These are phyloP conservation scores for Dinochytrium kinnereticum DNA, from an alignment of 371 early-diverging fungal genomes.

Conservation along the genomic window DNA sequence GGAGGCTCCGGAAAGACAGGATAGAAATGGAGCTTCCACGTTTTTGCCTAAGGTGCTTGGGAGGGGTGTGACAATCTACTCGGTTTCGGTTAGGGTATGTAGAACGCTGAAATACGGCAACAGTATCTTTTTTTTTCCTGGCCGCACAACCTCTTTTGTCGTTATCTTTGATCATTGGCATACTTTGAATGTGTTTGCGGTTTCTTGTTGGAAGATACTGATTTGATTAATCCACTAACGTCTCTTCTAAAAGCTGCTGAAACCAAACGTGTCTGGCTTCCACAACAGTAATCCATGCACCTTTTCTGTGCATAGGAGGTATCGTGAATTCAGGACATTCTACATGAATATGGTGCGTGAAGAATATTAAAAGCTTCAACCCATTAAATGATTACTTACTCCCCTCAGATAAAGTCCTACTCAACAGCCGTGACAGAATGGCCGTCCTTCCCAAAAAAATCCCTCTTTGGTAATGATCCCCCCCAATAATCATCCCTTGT, in stretches of 20 bases:
- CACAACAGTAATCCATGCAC: slow-evolving; percentile 2
- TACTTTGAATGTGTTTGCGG: no score
- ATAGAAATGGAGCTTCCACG: background rate
- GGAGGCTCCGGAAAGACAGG: background rate
- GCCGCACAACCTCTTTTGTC: no score
- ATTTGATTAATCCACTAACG: no score
- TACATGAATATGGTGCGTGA: background rate
- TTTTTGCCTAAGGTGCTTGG: background rate
- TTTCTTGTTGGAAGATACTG: no score
- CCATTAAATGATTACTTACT: background rate
- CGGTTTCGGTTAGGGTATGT: background rate
- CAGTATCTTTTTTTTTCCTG: no score
- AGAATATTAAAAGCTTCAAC: background rate
- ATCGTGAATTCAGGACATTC: background rate
- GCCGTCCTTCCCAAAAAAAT: slow-evolving; percentile 6
- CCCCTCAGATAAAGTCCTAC: background rate
- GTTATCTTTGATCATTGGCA: no score
- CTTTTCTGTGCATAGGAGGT: background rate
- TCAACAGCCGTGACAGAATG: background rate
- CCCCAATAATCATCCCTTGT: background rate
- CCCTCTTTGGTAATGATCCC: background rate
- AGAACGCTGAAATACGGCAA: no score
- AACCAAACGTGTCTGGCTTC: background rate
- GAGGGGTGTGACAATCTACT: background rate
- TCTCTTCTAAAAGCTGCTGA: background rate